Conservation (phyloP, 345 rosid genomes). For the Bretschneidera sinensis region DNA sequence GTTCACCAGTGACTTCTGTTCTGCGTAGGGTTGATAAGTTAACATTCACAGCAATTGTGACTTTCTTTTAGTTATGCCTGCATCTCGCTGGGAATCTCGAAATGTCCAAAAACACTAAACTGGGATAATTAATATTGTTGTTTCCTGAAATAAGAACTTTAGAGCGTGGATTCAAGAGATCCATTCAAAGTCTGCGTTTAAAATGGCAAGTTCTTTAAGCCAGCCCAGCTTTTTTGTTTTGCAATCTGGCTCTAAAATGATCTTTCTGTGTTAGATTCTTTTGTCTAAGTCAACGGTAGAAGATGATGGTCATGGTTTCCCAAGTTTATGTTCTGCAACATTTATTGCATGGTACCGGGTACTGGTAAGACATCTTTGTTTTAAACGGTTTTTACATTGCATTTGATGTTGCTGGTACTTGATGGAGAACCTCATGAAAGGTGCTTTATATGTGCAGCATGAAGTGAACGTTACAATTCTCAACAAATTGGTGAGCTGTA, state of each 20-base stretch:
- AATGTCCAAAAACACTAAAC: neutral
- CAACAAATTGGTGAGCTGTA: conserved; percentile 49
- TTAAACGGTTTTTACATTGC: neutral
- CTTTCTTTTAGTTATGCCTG: neutral
- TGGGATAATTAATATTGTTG: neutral
- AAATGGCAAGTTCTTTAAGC: neutral
- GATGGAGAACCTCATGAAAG: conserved; percentile 14
- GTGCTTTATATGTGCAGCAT: conserved; percentile 44
- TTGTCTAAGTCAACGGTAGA: conserved; percentile 29
- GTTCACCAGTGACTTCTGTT: neutral
- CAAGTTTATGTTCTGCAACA: conserved; percentile 59
- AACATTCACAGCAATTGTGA: neutral
- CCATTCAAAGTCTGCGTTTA: conserved; percentile 4
- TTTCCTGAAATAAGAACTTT: neutral
- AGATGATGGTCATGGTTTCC: conserved; percentile 47
- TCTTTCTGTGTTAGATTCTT: conserved; percentile 40
- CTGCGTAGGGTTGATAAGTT: neutral
- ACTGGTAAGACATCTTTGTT: conserved; percentile 43
- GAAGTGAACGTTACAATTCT: conserved; percentile 67
- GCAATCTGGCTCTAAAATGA: neutral
- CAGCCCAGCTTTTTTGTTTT: neutral
- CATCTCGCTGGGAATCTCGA: neutral
- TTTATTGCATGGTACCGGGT: conserved; percentile 68
- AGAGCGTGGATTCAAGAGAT: neutral
- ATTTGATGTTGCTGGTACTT: neutral